Percentiles rank a stretch among this genome's conserved stretches.
Evolutionary conservation across 441 rosid species (phyloP).

Genomic region (Aquilaria agallochum): DNA sequence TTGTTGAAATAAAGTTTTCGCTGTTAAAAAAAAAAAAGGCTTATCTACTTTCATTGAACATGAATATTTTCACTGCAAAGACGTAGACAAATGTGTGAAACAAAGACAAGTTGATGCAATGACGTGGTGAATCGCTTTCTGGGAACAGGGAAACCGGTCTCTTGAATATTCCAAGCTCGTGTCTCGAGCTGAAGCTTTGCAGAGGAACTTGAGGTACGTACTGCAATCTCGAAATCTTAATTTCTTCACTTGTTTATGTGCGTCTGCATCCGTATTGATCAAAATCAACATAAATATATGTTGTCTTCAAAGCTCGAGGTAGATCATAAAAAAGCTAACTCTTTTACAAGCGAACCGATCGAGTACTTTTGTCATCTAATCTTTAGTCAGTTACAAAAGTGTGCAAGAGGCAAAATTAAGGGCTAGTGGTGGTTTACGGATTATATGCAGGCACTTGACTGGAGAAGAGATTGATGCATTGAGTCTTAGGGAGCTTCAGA

Average conservation of each 20-base stretch:
- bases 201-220: conserved; percentile 63
- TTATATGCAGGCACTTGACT: conserved; percentile 28
- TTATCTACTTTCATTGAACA: not conserved
- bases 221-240: too few relatives aligned
- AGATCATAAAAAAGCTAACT: too few relatives aligned
- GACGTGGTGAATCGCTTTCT: not conserved
- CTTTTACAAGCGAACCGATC: not conserved
- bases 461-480: conserved; percentile 52
- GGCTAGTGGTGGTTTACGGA: not conserved
- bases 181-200: conserved; percentile 57
- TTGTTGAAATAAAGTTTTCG: too few relatives aligned
- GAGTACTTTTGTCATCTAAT: not conserved
- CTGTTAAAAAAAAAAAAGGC: too few relatives aligned
- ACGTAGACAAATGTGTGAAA: not conserved
- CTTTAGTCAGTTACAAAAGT: too few relatives aligned
- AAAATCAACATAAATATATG: not conserved
- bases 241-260: too few relatives aligned
- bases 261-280: conserved; percentile 1
- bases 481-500: conserved; percentile 47
- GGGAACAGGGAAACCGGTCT: conserved; percentile 51
- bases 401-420: not conserved
- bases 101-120: not conserved
- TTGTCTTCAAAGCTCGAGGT: too few relatives aligned
- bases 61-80: not conserved
- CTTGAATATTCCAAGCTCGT: conserved; percentile 59